phyloP scores from a whole-genome alignment of 75 land plant species.

The Selaginella tamariscina region DNA sequence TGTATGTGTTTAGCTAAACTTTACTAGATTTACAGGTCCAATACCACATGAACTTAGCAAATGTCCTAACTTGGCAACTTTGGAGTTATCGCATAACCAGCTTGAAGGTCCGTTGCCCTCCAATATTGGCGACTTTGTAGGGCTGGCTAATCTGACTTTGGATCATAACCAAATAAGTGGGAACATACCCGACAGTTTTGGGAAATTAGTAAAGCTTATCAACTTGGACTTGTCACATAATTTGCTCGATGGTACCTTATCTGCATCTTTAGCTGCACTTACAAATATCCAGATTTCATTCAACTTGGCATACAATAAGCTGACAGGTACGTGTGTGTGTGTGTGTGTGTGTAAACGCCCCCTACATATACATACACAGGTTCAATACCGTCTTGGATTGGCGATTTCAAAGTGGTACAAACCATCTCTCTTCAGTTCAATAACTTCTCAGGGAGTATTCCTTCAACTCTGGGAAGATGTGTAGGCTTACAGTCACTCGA shows the following conservation, averaged over 20 bases:
- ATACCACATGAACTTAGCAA: not conserved
- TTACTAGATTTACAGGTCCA: not conserved
- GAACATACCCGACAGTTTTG: not conserved
- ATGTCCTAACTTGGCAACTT: not conserved
- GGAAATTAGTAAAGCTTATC: not conserved
- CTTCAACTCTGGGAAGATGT: not conserved
- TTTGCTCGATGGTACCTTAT: not conserved
- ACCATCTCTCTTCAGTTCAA: not conserved
- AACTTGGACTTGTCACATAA: not conserved
- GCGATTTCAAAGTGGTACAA: slow-evolving; percentile 2
- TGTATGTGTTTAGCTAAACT: not conserved
- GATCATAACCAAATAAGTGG: not conserved
- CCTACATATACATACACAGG: too few relatives aligned
- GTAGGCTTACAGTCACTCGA: not conserved
- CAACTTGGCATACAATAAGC: not conserved
- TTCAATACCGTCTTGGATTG: not conserved
- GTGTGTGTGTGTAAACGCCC: too few relatives aligned
- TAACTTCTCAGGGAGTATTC: not conserved
- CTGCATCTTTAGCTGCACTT: not conserved
- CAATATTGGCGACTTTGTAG: not conserved
- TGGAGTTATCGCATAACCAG: not conserved
- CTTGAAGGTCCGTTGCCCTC: not conserved
- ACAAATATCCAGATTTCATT: not conserved
- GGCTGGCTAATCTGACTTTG: not conserved
- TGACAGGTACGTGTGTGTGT: not conserved